Evolutionary conservation across 208 protist genomes (phyloP).

Genomic region (Leishmania aethiopica): DNA sequence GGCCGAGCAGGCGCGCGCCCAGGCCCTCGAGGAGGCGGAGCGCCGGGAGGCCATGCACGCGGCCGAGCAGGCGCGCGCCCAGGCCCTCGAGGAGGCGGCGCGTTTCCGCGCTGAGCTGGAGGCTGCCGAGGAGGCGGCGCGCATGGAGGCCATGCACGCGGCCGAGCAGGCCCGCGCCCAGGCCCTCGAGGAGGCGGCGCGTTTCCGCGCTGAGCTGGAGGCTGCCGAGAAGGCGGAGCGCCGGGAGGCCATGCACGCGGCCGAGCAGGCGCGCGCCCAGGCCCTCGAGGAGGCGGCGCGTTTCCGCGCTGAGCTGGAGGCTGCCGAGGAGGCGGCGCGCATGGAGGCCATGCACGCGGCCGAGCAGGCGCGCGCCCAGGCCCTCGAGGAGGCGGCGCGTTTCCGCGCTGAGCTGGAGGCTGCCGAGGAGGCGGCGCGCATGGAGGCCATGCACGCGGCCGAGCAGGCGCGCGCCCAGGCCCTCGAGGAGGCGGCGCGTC

Average conservation of each 20-base stretch:
- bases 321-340: constrained; percentile 1
- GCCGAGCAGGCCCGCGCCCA: background rate
- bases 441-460: background rate
- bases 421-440: background rate
- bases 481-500: background rate
- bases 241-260: background rate
- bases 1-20: background rate
- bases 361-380: background rate
- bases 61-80: background rate
- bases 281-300: background rate
- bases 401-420: too few species aligned
- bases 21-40: background rate
- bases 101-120: background rate
- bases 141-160: background rate
- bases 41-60: background rate
- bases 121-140: background rate
- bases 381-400: background rate
- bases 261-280: too few species aligned
- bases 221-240: background rate
- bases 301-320: background rate
- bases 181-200: background rate
- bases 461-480: too few species aligned
- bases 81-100: background rate
- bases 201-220: too few species aligned
- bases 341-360: background rate